Evolutionary conservation across 306 rosid species (phyloP).

Genomic region (Gastrolobium bilobum): DNA sequence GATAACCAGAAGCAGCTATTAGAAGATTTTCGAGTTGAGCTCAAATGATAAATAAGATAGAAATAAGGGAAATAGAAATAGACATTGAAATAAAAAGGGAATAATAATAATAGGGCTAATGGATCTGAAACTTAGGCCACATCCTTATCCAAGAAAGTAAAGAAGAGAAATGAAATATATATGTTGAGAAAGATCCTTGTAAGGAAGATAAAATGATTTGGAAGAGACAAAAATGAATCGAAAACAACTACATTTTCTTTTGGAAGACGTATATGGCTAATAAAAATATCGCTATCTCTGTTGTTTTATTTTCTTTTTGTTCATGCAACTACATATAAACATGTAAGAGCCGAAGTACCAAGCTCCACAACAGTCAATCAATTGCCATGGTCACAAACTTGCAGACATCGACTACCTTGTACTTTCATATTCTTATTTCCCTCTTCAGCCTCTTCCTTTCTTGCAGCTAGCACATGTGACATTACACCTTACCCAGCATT

Average conservation of each 20-base stretch:
- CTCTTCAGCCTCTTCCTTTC: conserved; percentile 27
- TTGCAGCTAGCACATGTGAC: conserved; percentile 43
- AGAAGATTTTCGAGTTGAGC: conserved; percentile 24
- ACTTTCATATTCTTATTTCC: conserved; percentile 38
- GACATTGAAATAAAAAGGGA: not conserved
- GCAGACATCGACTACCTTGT: conserved; percentile 32
- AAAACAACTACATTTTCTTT: not conserved
- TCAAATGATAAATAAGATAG: not conserved
- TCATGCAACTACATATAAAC: conserved; percentile 40
- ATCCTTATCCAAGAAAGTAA: conserved; percentile 43
- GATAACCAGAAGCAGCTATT: not conserved
- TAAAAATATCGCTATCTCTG: too few species aligned
- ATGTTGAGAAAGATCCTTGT: conserved; percentile 61
- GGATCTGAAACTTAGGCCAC: conserved; percentile 31
- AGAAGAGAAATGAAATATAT: conserved; percentile 39
- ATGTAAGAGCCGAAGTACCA: conserved; percentile 30
- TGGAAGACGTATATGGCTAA: too few species aligned
- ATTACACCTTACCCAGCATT: conserved; percentile 53
- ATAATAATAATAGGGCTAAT: not conserved
- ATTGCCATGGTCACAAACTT: conserved; percentile 45
- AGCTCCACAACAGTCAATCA: conserved; percentile 1
- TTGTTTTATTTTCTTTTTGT: too few species aligned
- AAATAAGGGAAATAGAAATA: not conserved
- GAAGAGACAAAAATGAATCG: not conserved
- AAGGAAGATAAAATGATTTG: conserved; percentile 45